Evolutionary conservation across 139 green algal species (phyloP).

Genomic region (Chlamydomonas sp.): DNA sequence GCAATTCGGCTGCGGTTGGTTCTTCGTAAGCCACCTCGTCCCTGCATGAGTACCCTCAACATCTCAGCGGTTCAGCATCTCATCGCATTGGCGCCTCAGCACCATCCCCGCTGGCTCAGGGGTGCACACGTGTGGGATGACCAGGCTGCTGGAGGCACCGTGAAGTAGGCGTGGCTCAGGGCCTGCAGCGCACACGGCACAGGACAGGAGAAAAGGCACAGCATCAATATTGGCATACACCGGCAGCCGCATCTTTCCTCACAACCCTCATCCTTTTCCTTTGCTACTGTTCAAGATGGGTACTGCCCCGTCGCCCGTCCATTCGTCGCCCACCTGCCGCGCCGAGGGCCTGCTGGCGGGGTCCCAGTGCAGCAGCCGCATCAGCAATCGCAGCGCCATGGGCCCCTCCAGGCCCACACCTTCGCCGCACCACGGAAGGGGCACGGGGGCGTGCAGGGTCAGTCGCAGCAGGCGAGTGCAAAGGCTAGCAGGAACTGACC

Average conservation of each 20-base stretch:
- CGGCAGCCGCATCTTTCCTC: no score
- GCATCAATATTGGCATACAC: no score
- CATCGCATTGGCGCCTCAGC: constrained; percentile 4
- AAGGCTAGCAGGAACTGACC: not conserved
- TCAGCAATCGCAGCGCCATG: constrained; percentile 52
- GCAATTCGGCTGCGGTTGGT: no score
- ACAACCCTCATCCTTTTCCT: no score
- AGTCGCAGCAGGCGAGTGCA: not conserved
- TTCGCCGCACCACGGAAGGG: not conserved
- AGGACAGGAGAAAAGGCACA: not conserved
- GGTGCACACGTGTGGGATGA: not conserved
- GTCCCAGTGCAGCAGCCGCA: constrained; percentile 66
- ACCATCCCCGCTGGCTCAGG: constrained; percentile 40
- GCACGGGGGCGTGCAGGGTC: not conserved
- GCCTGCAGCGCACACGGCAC: constrained; percentile 27
- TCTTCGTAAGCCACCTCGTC: no score
- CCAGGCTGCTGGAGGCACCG: constrained; percentile 2
- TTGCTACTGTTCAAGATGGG: no score
- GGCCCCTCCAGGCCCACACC: constrained; percentile 49
- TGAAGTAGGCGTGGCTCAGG: constrained; percentile 63
- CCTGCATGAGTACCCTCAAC: no score
- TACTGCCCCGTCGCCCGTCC: no score
- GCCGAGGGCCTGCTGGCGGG: constrained; percentile 38
- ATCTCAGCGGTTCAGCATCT: no score
- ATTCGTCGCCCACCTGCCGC: constrained; percentile 1